phyloP scores from a whole-genome alignment of 2,329 filamentous ascomycete genomes.

The Davidsoniella eucalypti region DNA sequence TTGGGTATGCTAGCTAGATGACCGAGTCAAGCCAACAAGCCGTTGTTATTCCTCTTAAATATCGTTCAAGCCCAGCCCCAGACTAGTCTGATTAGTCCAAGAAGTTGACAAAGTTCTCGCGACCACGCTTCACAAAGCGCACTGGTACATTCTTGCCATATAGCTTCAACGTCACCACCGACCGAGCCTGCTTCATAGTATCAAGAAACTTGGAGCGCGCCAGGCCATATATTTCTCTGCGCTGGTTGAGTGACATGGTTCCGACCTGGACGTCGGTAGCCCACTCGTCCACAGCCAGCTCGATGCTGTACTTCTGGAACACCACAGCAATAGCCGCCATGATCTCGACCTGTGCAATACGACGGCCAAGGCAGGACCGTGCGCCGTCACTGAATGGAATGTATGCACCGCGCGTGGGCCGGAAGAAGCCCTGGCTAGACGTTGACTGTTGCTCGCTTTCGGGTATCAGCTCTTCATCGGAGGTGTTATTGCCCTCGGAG shows the following conservation, averaged over 20 bases:
- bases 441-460: slow-evolving; percentile 24
- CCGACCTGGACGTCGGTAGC: slow-evolving; percentile 36
- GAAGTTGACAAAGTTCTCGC: slow-evolving; percentile 46
- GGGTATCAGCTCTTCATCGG: slow-evolving; percentile 30
- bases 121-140: slow-evolving; percentile 49
- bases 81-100: slow-evolving; percentile 11
- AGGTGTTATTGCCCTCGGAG: slow-evolving; percentile 17
- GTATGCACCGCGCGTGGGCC: slow-evolving; percentile 38
- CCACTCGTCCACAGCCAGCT: slow-evolving; percentile 50
- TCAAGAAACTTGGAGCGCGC: slow-evolving; percentile 38
- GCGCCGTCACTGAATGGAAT: slow-evolving; percentile 43
- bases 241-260: slow-evolving; percentile 29
- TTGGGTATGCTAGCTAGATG: no score
- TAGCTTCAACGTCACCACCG: slow-evolving; percentile 59
- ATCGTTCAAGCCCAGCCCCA: background rate
- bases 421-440: slow-evolving; percentile 44
- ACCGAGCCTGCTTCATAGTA: slow-evolving; percentile 37
- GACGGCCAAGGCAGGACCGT: slow-evolving; percentile 39
- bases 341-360: slow-evolving; percentile 44
- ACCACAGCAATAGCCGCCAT: slow-evolving; percentile 36
- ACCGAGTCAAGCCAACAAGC: no score
- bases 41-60: background rate
- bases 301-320: slow-evolving; percentile 45
- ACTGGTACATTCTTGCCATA: slow-evolving; percentile 44
- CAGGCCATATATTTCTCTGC: slow-evolving; percentile 39